phyloP scores from a whole-genome alignment of 495 filamentous ascomycete species.

The Beverwykella pulmonaria region DNA sequence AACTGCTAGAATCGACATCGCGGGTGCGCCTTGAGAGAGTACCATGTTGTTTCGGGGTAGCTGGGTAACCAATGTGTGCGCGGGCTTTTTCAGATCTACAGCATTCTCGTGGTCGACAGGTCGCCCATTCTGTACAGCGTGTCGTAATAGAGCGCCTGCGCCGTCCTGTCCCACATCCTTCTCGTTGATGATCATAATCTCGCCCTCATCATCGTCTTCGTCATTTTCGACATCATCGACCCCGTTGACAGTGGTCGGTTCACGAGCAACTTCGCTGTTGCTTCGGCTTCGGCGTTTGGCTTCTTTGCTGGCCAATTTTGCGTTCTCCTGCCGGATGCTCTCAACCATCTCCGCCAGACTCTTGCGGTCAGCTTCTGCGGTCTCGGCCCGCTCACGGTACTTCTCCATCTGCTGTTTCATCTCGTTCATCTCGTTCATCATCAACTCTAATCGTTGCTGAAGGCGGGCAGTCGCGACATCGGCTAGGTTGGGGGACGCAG shows the following conservation, averaged over 20 bases:
- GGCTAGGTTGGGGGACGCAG: slow-evolving; percentile 33
- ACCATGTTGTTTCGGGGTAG: slow-evolving; percentile 35
- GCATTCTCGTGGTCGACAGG: slow-evolving; percentile 43
- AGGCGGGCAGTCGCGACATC: slow-evolving; percentile 48
- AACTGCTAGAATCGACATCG: slow-evolving; percentile 84
- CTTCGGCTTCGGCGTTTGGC: slow-evolving; percentile 22
- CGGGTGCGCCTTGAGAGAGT: slow-evolving; percentile 73
- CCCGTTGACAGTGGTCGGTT: background rate
- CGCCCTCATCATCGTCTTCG: slow-evolving; percentile 25
- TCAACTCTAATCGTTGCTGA: slow-evolving; percentile 74
- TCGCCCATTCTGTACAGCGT: slow-evolving; percentile 40
- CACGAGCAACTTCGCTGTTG: slow-evolving; percentile 15
- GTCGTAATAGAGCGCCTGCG: slow-evolving; percentile 34
- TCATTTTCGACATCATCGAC: slow-evolving; percentile 17
- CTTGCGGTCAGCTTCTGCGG: slow-evolving; percentile 76
- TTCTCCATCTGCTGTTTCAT: slow-evolving; percentile 77
- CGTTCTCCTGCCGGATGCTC: slow-evolving; percentile 71
- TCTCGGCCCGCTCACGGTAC: slow-evolving; percentile 76
- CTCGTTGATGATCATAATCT: slow-evolving; percentile 35
- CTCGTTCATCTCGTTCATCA: slow-evolving; percentile 81
- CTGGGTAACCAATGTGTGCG: slow-evolving; percentile 41
- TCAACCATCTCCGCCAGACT: slow-evolving; percentile 88
- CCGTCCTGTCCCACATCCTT: slow-evolving; percentile 21
- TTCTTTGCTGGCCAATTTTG: slow-evolving; percentile 40
- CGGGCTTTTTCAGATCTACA: slow-evolving; percentile 46